These are phyloP conservation scores for Fereydounia khargensis DNA, from an alignment of 1,284 basidiomycete genomes.

Conservation along the genomic window DNA sequence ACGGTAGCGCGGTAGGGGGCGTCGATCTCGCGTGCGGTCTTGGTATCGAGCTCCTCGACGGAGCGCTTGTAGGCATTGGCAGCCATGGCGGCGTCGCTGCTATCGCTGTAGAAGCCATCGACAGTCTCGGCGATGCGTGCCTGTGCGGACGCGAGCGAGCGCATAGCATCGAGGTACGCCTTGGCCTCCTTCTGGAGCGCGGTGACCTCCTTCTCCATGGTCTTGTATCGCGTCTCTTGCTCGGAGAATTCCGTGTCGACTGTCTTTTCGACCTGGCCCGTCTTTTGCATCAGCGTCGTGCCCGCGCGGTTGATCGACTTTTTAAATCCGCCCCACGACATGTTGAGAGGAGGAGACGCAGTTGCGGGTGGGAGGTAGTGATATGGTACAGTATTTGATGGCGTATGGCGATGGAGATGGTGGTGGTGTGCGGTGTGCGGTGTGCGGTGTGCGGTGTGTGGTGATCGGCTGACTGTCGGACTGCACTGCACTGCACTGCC, in stretches of 20 bases:
- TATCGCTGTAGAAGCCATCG: constrained; percentile 78
- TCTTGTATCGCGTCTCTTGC: constrained; percentile 84
- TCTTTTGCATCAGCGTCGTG: constrained; percentile 72
- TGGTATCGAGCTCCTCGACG: constrained; percentile 87
- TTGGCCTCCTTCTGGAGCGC: constrained; percentile 93
- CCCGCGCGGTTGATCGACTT: constrained; percentile 90
- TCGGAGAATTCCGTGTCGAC: constrained; percentile 90
- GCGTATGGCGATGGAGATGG: background rate
- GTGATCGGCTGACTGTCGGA: no score
- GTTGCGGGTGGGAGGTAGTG: background rate
- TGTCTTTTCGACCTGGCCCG: constrained; percentile 93
- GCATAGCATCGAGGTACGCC: constrained; percentile 87
- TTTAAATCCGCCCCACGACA: constrained; percentile 69
- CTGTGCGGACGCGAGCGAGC: constrained; percentile 82
- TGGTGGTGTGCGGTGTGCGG: constrained; percentile 1
- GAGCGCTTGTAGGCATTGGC: constrained; percentile 93
- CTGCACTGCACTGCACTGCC: no score
- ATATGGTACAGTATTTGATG: no score
- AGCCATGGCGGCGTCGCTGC: constrained; percentile 78
- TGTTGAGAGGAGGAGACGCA: constrained; percentile 8
- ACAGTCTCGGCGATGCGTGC: constrained; percentile 91
- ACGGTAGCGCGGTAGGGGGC: constrained; percentile 90
- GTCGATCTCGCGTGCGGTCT: constrained; percentile 82
- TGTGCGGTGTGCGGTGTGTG: no score
- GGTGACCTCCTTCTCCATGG: constrained; percentile 65